These are phyloP conservation scores for Rhizopogon salebrosus DNA, from an alignment of 768 basidiomycete genomes.

Conservation along the genomic window DNA sequence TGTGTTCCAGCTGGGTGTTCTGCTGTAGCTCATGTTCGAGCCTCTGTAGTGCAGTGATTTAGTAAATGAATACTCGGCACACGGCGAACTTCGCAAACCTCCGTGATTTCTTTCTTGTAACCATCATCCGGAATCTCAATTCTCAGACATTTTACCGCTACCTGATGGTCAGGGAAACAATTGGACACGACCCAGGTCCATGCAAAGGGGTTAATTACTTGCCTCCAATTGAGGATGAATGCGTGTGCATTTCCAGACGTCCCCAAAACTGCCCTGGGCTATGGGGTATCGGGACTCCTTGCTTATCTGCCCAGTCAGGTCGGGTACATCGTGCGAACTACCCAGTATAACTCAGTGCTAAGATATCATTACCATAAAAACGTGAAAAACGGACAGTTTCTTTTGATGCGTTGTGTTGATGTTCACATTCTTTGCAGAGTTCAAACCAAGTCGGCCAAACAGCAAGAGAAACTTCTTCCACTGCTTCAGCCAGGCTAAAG, in stretches of 20 bases:
- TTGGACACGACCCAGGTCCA: not conserved
- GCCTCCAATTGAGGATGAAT: not conserved
- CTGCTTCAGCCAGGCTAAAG: not conserved
- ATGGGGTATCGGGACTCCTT: not conserved
- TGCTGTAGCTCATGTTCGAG: constrained; percentile 29
- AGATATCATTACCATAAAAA: not conserved
- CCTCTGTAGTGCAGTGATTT: not conserved
- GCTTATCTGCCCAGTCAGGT: not conserved
- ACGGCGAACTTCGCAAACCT: not conserved
- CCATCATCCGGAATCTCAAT: not conserved
- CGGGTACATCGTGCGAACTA: not conserved
- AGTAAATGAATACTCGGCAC: not conserved
- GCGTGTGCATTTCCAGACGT: constrained; percentile 21
- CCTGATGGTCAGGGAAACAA: not conserved
- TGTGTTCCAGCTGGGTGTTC: constrained; percentile 11
- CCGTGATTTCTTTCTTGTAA: not conserved
- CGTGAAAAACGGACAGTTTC: not conserved
- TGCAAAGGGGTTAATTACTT: not conserved
- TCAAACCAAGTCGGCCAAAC: not conserved
- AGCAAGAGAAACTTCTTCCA: not conserved
- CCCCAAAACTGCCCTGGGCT: constrained; percentile 14
- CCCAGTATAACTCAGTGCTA: not conserved
- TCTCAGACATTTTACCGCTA: not conserved
- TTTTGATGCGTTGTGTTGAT: not conserved
- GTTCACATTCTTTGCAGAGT: not conserved